Evolutionary conservation across 2,329 filamentous ascomycete species (phyloP).

Genomic region (Pestalotiopsis sp.): DNA sequence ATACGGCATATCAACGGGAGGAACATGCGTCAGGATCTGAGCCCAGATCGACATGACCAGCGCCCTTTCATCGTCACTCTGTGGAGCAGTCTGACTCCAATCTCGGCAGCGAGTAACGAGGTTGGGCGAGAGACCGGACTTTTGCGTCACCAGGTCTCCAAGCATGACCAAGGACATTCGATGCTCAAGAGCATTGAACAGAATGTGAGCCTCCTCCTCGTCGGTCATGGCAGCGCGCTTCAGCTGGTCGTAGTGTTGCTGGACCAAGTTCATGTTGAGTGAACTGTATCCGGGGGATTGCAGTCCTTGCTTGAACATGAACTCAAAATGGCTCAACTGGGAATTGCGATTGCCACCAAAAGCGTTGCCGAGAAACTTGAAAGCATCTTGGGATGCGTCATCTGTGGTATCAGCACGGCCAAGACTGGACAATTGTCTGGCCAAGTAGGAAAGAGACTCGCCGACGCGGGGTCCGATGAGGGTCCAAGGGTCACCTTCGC

Average conservation of each 20-base stretch:
- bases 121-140: slow-evolving; percentile 21
- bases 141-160: slow-evolving; percentile 24
- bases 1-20: not conserved
- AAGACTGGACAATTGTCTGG: slow-evolving; percentile 24
- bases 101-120: slow-evolving; percentile 27
- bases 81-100: slow-evolving; percentile 22
- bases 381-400: not conserved
- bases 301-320: slow-evolving; percentile 29
- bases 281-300: slow-evolving; percentile 27
- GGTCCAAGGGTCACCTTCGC: slow-evolving; percentile 26
- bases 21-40: not conserved
- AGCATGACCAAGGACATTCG: slow-evolving; percentile 27
- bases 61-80: not conserved
- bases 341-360: slow-evolving; percentile 31
- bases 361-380: slow-evolving; percentile 27
- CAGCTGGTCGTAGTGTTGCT: slow-evolving; percentile 1
- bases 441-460: slow-evolving; percentile 20
- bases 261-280: slow-evolving; percentile 20
- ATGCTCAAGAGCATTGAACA: slow-evolving; percentile 31
- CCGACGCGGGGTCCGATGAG: slow-evolving; percentile 24
- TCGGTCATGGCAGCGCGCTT: slow-evolving; percentile 14
- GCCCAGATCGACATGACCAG: not conserved
- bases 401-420: not conserved
- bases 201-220: slow-evolving; percentile 24
- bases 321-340: slow-evolving; percentile 28